Conservation (phyloP, 2,329 filamentous ascomycete species). For the Corynespora cassiicola region DNA sequence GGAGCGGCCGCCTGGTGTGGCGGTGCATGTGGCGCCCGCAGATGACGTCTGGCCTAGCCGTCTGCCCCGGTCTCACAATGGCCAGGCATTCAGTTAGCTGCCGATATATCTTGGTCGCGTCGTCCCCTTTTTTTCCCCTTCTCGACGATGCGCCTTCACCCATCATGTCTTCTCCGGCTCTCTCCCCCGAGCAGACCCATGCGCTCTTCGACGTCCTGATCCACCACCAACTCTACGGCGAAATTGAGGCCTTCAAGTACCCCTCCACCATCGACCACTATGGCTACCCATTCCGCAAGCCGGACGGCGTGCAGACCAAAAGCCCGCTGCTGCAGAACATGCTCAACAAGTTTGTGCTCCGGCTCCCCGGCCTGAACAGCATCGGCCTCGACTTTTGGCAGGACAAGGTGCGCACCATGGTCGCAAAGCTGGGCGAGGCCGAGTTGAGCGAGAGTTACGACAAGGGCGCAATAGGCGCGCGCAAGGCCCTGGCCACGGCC, state of each 20-base stretch:
- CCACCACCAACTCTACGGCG: slow-evolving; percentile 63
- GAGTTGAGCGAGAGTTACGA: slow-evolving; percentile 83
- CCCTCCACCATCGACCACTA: slow-evolving; percentile 70
- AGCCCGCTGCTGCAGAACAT: slow-evolving; percentile 74
- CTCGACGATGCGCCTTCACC: slow-evolving; percentile 2
- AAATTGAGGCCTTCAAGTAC: slow-evolving; percentile 75
- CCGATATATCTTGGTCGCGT: slow-evolving; percentile 3
- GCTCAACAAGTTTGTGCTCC: slow-evolving; percentile 68
- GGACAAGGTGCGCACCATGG: slow-evolving; percentile 48
- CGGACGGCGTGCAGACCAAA: slow-evolving; percentile 53
- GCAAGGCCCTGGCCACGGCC: slow-evolving; percentile 77
- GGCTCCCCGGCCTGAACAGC: slow-evolving; percentile 70
- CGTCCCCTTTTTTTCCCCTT: neutral
- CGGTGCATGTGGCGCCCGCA: no score
- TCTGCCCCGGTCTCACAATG: no score
- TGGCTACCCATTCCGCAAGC: slow-evolving; percentile 70
- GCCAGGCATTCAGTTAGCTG: slow-evolving; percentile 1
- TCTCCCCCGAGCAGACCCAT: slow-evolving; percentile 54
- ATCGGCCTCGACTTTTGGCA: slow-evolving; percentile 57
- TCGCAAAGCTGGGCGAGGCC: slow-evolving; percentile 62
- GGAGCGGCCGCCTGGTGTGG: no score
- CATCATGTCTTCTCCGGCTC: slow-evolving; percentile 27
- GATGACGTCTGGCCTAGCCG: no score
- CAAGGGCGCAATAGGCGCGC: slow-evolving; percentile 74
- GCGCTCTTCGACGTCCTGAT: slow-evolving; percentile 63